phyloP scores from a whole-genome alignment of 2,329 filamentous ascomycete genomes.

The Claviceps citrina region DNA sequence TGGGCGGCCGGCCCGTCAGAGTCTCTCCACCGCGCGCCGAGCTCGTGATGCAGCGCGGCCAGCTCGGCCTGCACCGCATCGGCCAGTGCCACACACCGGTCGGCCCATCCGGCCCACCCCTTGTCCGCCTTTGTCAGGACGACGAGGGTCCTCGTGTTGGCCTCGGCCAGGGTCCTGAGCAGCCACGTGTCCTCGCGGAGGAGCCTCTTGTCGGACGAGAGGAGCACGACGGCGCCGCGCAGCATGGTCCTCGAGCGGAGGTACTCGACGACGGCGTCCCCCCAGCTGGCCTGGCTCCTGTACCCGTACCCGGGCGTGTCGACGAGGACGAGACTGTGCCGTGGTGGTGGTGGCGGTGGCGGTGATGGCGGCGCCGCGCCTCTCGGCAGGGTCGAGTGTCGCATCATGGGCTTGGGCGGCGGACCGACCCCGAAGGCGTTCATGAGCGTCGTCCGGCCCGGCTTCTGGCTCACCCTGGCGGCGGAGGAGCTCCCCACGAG shows the following conservation, averaged over 20 bases:
- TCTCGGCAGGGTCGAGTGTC: no score
- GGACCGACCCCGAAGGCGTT: slow-evolving; percentile 42
- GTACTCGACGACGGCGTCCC: slow-evolving; percentile 35
- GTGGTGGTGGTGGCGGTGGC: no score
- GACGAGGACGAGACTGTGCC: slow-evolving; percentile 32
- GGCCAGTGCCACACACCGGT: slow-evolving; percentile 14
- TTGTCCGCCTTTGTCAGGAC: slow-evolving; percentile 45
- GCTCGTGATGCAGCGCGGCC: slow-evolving; percentile 9
- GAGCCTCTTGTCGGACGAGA: slow-evolving; percentile 37
- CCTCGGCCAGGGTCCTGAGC: slow-evolving; percentile 30
- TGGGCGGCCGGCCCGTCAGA: slow-evolving; percentile 16
- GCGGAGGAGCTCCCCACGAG: slow-evolving; percentile 39
- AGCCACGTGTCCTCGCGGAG: slow-evolving; percentile 32
- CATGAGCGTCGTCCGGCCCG: slow-evolving; percentile 38
- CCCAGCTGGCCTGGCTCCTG: slow-evolving; percentile 34
- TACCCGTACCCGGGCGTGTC: slow-evolving; percentile 38
- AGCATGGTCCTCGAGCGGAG: slow-evolving; percentile 30
- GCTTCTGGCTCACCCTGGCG: slow-evolving; percentile 33
- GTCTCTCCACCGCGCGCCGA: slow-evolving; percentile 16
- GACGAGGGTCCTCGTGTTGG: slow-evolving; percentile 30
- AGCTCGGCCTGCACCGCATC: slow-evolving; percentile 16
- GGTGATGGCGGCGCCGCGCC: no score
- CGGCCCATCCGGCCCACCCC: slow-evolving; percentile 16
- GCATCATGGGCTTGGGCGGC: slow-evolving; percentile 11
- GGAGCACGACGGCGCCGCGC: slow-evolving; percentile 36